phyloP scores from a whole-genome alignment of 768 basidiomycete species.

The Mycena rebaudengoi region DNA sequence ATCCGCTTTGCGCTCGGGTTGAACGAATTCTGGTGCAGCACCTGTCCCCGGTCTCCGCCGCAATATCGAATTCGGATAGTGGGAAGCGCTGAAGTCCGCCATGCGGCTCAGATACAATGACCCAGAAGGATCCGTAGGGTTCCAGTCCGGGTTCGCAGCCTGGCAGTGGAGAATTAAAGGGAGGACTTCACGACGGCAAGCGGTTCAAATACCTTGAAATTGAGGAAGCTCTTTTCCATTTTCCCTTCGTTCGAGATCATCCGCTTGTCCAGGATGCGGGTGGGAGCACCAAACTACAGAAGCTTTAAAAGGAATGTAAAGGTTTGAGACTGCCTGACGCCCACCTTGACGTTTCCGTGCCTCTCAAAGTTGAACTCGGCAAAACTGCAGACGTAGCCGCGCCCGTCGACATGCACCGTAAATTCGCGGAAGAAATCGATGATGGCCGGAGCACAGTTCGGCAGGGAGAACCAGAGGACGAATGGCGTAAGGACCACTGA shows the following conservation, averaged over 20 bases:
- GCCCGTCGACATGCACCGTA: slow-evolving; percentile 93
- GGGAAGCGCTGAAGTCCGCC: slow-evolving; percentile 67
- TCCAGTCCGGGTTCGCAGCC: slow-evolving; percentile 97
- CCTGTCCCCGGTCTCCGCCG: slow-evolving; percentile 33
- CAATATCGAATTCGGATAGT: slow-evolving; percentile 48
- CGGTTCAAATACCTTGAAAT: slow-evolving; percentile 73
- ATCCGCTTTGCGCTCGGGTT: slow-evolving; percentile 43
- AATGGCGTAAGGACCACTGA: slow-evolving; percentile 95
- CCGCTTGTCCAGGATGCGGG: slow-evolving; percentile 69
- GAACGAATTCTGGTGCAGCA: slow-evolving; percentile 21
- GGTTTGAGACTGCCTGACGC: slow-evolving; percentile 24
- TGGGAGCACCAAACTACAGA: slow-evolving; percentile 85
- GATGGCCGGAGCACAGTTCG: slow-evolving; percentile 87
- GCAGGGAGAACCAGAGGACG: slow-evolving; percentile 92
- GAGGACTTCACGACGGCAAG: neutral
- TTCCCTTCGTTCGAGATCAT: slow-evolving; percentile 92
- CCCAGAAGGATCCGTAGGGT: slow-evolving; percentile 87
- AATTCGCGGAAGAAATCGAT: slow-evolving; percentile 99
- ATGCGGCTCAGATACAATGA: slow-evolving; percentile 91
- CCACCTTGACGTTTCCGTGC: slow-evolving; percentile 89
- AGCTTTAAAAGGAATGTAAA: neutral
- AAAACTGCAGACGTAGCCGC: slow-evolving; percentile 97
- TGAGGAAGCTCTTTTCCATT: slow-evolving; percentile 98
- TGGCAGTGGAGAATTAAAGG: slow-evolving; percentile 34
- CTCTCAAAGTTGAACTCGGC: slow-evolving; percentile 98